Evolutionary conservation across 2,329 filamentous ascomycete genomes (phyloP).

Genomic region (Ophiocordyceps camponoti-floridani): DNA sequence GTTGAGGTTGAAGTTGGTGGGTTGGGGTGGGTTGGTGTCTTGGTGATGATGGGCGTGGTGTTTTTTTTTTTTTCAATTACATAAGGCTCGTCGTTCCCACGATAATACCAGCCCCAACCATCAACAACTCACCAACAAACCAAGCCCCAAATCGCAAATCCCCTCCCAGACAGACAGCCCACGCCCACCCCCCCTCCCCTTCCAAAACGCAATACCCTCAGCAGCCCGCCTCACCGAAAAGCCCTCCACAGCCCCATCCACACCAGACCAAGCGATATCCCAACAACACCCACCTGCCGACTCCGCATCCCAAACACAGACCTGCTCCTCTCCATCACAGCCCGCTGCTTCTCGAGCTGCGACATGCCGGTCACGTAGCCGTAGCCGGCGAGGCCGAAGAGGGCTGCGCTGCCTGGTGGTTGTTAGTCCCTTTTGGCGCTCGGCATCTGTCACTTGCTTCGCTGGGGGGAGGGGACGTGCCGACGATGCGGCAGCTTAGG

Average conservation of each 20-base stretch:
- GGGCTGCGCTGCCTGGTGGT: slow-evolving; percentile 48
- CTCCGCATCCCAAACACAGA: slow-evolving; percentile 58
- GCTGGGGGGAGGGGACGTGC: slow-evolving; percentile 19
- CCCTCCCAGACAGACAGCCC: too few relatives aligned
- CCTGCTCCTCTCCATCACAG: slow-evolving; percentile 48
- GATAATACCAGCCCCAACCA: background rate
- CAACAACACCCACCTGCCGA: slow-evolving; percentile 46
- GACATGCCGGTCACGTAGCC: slow-evolving; percentile 59
- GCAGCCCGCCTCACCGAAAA: slow-evolving; percentile 26
- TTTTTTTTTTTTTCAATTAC: background rate
- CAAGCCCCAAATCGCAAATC: background rate
- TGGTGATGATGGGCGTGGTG: background rate
- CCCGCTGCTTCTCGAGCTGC: slow-evolving; percentile 49
- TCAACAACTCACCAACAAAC: background rate
- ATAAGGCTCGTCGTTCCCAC: too few relatives aligned
- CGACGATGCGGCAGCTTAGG: slow-evolving; percentile 50
- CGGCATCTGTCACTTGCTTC: background rate
- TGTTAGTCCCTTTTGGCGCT: too few relatives aligned
- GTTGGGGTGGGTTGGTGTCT: too few relatives aligned
- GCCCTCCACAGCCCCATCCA: slow-evolving; percentile 56
- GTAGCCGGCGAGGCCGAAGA: slow-evolving; percentile 59
- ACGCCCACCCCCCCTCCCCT: too few relatives aligned
- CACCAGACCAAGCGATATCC: slow-evolving; percentile 48
- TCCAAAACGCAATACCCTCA: background rate
- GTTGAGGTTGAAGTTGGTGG: background rate